phyloP scores from a whole-genome alignment of 148 eudicot genomes.

The Diospyros lotus region DNA sequence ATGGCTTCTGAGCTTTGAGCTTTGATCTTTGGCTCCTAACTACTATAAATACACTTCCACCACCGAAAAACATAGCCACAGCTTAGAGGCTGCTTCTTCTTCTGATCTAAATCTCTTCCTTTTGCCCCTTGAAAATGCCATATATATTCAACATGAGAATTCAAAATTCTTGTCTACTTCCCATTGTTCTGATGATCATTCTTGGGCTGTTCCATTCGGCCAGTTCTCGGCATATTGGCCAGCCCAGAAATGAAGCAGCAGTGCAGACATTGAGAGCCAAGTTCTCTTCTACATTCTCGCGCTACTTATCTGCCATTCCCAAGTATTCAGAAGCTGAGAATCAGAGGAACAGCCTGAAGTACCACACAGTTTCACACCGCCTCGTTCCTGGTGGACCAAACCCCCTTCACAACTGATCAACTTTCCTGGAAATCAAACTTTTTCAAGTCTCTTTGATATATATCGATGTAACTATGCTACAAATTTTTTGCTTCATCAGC shows the following conservation, averaged over 20 bases:
- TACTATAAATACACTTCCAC: conserved; percentile 4
- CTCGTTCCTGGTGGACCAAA: conserved; percentile 12
- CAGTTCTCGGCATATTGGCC: conserved; percentile 9
- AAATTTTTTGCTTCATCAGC: no score
- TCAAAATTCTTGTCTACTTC: not conserved
- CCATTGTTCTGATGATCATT: conserved; percentile 2
- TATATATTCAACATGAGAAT: not conserved
- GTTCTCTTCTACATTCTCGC: conserved; percentile 9
- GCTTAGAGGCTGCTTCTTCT: not conserved
- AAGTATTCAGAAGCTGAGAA: not conserved
- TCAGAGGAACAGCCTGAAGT: not conserved
- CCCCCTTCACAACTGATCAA: conserved; percentile 13
- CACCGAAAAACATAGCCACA: not conserved
- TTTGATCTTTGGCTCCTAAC: not conserved
- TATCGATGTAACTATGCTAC: no score
- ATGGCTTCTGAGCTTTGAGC: not conserved
- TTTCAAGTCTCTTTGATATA: no score
- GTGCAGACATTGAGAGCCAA: conserved; percentile 12
- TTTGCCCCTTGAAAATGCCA: not conserved
- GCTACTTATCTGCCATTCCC: conserved; percentile 6
- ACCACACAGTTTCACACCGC: conserved; percentile 9
- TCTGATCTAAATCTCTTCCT: not conserved
- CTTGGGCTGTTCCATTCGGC: conserved; percentile 10
- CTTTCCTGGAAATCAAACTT: not conserved
- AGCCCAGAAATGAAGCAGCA: not conserved